These are phyloP conservation scores for Dictyostelium firmibasis DNA, from an alignment of 78 protist genomes.

Conservation along the genomic window DNA sequence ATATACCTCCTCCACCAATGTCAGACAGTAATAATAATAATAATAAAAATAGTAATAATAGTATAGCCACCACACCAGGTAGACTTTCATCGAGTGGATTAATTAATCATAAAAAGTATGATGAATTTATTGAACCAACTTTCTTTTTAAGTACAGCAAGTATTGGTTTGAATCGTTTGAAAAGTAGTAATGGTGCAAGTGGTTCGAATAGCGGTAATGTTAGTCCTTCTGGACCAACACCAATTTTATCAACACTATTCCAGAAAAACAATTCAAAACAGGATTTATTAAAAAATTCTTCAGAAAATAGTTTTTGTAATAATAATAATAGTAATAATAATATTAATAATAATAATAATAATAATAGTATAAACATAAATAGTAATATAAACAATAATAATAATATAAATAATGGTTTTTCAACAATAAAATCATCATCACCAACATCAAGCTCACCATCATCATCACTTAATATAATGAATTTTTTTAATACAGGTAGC, in stretches of 20 bases:
- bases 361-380: neutral
- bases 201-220: neutral
- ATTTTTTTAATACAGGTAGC: neutral
- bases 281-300: neutral
- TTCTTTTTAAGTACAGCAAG: constrained; percentile 63
- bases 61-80: neutral
- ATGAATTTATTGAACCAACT: constrained; percentile 37
- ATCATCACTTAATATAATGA: neutral
- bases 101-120: constrained; percentile 64
- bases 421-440: neutral
- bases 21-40: neutral
- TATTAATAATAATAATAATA: neutral
- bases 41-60: neutral
- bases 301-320: neutral
- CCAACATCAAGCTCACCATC: neutral
- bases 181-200: constrained; percentile 6
- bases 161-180: constrained; percentile 47
- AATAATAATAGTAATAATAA: neutral
- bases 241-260: neutral
- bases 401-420: neutral
- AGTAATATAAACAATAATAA: neutral
- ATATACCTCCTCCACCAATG: neutral
- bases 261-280: neutral
- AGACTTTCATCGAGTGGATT: neutral
- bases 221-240: constrained; percentile 7